Evolutionary conservation across 2,329 filamentous ascomycete genomes (phyloP).

Genomic region (Aspergillus sp.): DNA sequence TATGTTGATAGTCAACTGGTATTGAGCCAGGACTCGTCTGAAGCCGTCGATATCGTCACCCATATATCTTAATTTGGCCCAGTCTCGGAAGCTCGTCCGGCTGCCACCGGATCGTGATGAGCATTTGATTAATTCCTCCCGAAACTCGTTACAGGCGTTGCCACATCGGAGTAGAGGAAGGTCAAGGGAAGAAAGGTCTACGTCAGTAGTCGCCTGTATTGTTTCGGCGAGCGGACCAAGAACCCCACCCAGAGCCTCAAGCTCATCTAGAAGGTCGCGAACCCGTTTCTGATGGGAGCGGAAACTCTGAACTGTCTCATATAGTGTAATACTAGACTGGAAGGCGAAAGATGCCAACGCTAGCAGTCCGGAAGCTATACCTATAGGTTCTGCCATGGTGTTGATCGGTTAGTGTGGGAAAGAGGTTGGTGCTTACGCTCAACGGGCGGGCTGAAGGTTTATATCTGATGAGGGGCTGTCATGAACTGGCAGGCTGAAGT

Average conservation of each 20-base stretch:
- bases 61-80: conserved; percentile 43
- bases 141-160: conserved; percentile 41
- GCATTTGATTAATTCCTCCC: conserved; percentile 32
- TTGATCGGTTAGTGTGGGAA: neutral
- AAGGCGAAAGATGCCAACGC: conserved; percentile 36
- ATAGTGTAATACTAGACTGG: conserved; percentile 33
- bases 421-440: no score
- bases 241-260: conserved; percentile 34
- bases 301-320: conserved; percentile 35
- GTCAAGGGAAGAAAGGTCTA: conserved; percentile 26
- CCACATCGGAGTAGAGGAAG: conserved; percentile 39
- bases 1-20: conserved; percentile 40
- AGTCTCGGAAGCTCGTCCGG: conserved; percentile 42
- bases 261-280: conserved; percentile 39
- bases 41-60: conserved; percentile 42
- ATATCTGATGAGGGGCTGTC: no score
- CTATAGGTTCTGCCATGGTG: conserved; percentile 35
- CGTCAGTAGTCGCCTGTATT: conserved; percentile 18
- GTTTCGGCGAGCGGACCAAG: conserved; percentile 29
- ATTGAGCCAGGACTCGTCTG: conserved; percentile 34
- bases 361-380: conserved; percentile 34
- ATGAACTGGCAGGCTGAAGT: no score
- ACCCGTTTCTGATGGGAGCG: conserved; percentile 33
- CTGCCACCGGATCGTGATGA: conserved; percentile 27
- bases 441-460: no score